phyloP scores from a whole-genome alignment of 192 early-diverging fungal genomes.

The Coemansia sp. region DNA sequence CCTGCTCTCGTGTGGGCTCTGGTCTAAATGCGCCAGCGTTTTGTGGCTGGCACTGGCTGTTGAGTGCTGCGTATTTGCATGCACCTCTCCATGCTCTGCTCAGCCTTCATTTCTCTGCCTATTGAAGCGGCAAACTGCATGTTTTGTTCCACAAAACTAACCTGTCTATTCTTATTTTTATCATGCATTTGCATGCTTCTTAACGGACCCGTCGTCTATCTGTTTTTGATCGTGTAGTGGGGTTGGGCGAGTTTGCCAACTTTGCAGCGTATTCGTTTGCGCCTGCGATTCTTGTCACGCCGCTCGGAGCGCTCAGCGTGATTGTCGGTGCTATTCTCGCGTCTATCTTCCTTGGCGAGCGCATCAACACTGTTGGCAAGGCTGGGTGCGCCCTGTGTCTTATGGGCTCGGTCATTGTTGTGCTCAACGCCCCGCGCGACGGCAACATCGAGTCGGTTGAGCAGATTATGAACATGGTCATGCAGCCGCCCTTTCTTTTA shows the following conservation, averaged over 20 bases:
- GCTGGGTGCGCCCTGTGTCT: slow-evolving; percentile 90
- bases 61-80: slow-evolving; percentile 7
- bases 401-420: slow-evolving; percentile 83
- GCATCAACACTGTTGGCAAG: slow-evolving; percentile 76
- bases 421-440: slow-evolving; percentile 86
- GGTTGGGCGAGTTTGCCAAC: slow-evolving; percentile 90
- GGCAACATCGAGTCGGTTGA: slow-evolving; percentile 77
- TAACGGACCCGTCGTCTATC: too few species aligned
- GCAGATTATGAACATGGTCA: slow-evolving; percentile 76
- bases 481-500: slow-evolving; percentile 80
- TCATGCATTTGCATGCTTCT: too few species aligned
- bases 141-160: too few species aligned
- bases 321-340: slow-evolving; percentile 87
- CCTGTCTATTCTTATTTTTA: too few species aligned
- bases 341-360: slow-evolving; percentile 86
- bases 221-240: slow-evolving; percentile 62
- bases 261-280: slow-evolving; percentile 96
- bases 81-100: slow-evolving; percentile 10
- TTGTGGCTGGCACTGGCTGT: not conserved
- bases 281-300: slow-evolving; percentile 93
- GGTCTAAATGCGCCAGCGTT: not conserved
- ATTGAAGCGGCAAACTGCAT: too few species aligned
- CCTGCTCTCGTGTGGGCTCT: too few species aligned
- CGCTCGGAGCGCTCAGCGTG: slow-evolving; percentile 87
- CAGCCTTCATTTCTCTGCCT: not conserved